Conservation (phyloP, 2,329 filamentous ascomycete species). For the Raffaelea ambrosiae region DNA sequence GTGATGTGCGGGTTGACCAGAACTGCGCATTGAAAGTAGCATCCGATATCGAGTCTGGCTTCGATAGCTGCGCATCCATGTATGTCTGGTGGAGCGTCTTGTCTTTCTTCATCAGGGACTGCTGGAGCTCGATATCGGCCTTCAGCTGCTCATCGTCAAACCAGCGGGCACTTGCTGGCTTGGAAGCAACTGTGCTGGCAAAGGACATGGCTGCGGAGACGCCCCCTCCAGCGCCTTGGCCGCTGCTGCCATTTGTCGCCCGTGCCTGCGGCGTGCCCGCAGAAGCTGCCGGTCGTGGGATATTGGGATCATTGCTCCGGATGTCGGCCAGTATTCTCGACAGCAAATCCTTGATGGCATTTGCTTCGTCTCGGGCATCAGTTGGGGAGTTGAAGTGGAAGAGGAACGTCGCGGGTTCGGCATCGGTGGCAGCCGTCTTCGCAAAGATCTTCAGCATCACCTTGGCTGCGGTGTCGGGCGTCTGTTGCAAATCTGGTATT, state of each 20-base stretch:
- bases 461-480: conserved; percentile 77
- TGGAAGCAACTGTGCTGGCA: conserved; percentile 56
- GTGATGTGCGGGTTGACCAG: conserved; percentile 81
- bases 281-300: conserved; percentile 35
- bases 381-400: conserved; percentile 80
- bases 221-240: conserved; percentile 26
- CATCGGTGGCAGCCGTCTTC: conserved; percentile 45
- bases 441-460: conserved; percentile 91
- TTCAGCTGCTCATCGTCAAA: conserved; percentile 77
- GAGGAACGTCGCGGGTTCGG: conserved; percentile 62
- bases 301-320: conserved; percentile 46
- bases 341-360: conserved; percentile 73
- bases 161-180: conserved; percentile 51
- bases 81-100: conserved; percentile 71
- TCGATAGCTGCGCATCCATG: conserved; percentile 72
- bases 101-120: conserved; percentile 79
- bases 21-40: conserved; percentile 85
- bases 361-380: conserved; percentile 74
- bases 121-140: conserved; percentile 72
- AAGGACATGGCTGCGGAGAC: conserved; percentile 68
- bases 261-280: conserved; percentile 15
- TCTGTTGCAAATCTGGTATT: conserved; percentile 77
- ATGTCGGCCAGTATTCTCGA: conserved; percentile 65
- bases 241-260: conserved; percentile 12
- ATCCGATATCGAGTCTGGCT: conserved; percentile 74